Evolutionary conservation across 306 rosid species (phyloP), one percentile per base, ranked within the genome.

Genomic region (Glycine latifolia): DNA sequence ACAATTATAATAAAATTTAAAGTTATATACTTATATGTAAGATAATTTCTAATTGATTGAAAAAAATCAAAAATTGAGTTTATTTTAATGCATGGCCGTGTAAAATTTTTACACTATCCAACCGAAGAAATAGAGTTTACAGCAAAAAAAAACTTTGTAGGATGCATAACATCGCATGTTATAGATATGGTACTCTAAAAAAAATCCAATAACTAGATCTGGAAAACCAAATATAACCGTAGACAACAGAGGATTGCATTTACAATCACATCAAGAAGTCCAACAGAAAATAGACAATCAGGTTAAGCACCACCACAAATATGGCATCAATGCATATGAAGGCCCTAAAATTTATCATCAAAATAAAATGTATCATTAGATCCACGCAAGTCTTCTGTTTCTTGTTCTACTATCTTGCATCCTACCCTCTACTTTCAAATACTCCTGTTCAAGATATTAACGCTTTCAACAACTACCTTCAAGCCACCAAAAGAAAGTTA

Each of bases 401-500:
- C 75, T 66, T 59, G 65, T 33, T 47, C 26, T 66, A 67, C 82
- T 39, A 65, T 56, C 39, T 79, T 50, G 58, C 56, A 80, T 62
- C 58, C 70, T 53, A 61, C 70, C 47, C 72, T 43, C 73, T 76
- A 74, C 11, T 62, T 11, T 65, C 58, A 86, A 68, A 79, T 47
- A n/a, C 70, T 44, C 12, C 33, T 69, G 66, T 44, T 79, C 66
- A 65, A 44, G 73, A 70, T 49, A 79, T 33, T 56, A 12, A 77
- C 61, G 46, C 17, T 77, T 86, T 50, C 58, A 68, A 58, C 68
- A 61, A 65, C 76, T 26, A 44, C 71, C 49, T 74, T 41, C 7
- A 4, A 75, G 61, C 75, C 79, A 69, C 73, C 71, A 58, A 66
- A 41, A 81, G n/a, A 20, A 52, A 53, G 59, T 37, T 79, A 77